Percentiles rank a stretch among this genome's conserved stretches.
Evolutionary conservation across 2,329 filamentous ascomycete species (phyloP).

Genomic region (Aureobasidium sp.): DNA sequence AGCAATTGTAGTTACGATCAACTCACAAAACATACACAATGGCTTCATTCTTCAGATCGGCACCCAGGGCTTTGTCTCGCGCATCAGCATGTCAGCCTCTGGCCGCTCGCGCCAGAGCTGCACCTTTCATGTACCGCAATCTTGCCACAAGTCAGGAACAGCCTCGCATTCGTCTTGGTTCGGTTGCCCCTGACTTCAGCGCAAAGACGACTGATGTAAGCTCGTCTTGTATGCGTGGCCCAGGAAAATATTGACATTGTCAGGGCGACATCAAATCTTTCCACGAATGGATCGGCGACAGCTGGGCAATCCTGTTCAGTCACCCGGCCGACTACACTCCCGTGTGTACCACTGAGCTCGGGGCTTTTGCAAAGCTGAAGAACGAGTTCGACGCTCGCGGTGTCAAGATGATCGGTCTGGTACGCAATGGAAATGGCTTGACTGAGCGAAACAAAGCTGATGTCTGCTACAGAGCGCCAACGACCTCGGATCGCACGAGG

Average conservation of each 20-base stretch:
- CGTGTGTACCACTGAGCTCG: conserved; percentile 92
- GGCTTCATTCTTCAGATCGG: conserved; percentile 31
- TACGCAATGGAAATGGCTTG: background rate
- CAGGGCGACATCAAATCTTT: conserved; percentile 55
- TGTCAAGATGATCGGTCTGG: conserved; percentile 84
- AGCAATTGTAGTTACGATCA: background rate
- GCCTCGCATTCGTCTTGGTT: conserved; percentile 40
- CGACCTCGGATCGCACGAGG: conserved; percentile 72
- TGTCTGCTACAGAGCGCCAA: conserved; percentile 55
- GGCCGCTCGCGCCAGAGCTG: conserved; percentile 23
- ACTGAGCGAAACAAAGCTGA: background rate
- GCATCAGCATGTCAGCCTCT: conserved; percentile 24
- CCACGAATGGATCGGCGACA: conserved; percentile 72
- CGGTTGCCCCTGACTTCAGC: conserved; percentile 71
- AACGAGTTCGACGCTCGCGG: conserved; percentile 79
- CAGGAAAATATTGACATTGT: background rate
- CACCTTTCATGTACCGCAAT: conserved; percentile 31
- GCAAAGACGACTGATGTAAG: conserved; percentile 64
- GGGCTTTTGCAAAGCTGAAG: conserved; percentile 83
- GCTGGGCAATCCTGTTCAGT: conserved; percentile 77
- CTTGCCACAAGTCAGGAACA: conserved; percentile 31
- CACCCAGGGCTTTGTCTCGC: conserved; percentile 29
- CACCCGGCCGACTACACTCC: conserved; percentile 87
- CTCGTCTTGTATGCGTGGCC: background rate
- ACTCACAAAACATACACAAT: conserved; percentile 21